Evolutionary conservation across 139 green algal genomes (phyloP), one percentile per base, ranked within the genome.

Genomic region (Nannochloris sp.): DNA sequence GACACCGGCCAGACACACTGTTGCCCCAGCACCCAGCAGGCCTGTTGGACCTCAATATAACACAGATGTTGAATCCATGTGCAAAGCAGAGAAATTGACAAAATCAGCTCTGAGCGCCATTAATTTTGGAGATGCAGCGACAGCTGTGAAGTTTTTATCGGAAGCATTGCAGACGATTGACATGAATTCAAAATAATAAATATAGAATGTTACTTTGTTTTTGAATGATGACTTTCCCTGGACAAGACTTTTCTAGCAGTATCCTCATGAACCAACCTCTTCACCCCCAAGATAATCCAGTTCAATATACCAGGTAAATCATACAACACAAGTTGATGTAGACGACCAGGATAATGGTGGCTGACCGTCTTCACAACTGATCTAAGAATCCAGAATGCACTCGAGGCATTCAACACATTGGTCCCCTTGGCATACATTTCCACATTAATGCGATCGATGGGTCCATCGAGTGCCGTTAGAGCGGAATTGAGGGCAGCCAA

Each of bases 91-190:
- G 25, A 90, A 90, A 67, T 61, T 75, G 6, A 68, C 73, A 36
- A 90, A 89, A 66, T 83, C 75, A 24, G 87, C 86, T 6, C 73
- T 79, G 7, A 88, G 76, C 31, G 78, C 80, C 2, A 72, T 93
- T 16, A 70, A 71, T 8, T 91, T 92, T 74, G 84, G 93, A 59
- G 87, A 95, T 57, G 69, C 87, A 0, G 15, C 23, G 3, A 80
- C 83, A 3, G 84, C 83, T 1, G 62, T 89, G 3, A 84, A 86
- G 67, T 80, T 81, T 44, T 71, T 92, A 12, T 51, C 64, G 5
- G 70, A 84, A 43, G 83, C 85, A 19, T 61, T 92, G 29, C 25
- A 66, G 12, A 31, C 85, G 46, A 68, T 89, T 21, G 83, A 75
- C 3, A 70, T 67, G 21, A 37, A 51, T 14, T 56, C 53, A 21